Conservation (phyloP, 371 early-diverging fungal genomes). For the Scutellospora calospora region DNA sequence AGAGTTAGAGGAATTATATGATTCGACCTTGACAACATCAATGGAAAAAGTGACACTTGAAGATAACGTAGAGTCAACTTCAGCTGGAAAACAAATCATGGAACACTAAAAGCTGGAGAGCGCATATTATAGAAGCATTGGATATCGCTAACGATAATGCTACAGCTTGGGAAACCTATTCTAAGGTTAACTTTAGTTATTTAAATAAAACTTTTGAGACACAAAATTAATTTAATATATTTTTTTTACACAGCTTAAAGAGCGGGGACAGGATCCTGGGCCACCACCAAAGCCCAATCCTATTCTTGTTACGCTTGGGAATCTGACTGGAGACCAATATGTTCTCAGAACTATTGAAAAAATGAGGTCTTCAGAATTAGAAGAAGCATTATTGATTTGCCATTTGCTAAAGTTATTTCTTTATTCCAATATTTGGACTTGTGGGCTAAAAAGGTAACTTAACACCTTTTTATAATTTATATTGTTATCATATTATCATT, state of each 20-base stretch:
- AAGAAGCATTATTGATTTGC: conserved; percentile 90
- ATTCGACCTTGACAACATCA: conserved; percentile 75
- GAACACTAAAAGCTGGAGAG: conserved; percentile 95
- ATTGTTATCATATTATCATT: background rate
- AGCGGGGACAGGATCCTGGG: conserved; percentile 61
- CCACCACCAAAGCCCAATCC: conserved; percentile 73
- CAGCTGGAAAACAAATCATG: conserved; percentile 85
- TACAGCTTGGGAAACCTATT: conserved; percentile 70
- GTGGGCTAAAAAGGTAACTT: conserved; percentile 81
- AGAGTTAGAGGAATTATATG: conserved; percentile 90
- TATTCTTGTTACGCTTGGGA: conserved; percentile 75
- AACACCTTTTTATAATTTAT: conserved; percentile 8
- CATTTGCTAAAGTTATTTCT: conserved; percentile 79
- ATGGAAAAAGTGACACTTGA: conserved; percentile 67
- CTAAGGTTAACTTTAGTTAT: too few species aligned
- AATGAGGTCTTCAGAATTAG: conserved; percentile 85
- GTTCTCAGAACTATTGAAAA: conserved; percentile 79
- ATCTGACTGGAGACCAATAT: conserved; percentile 79
- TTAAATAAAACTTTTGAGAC: conserved; percentile 17
- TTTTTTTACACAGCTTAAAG: conserved; percentile 44
- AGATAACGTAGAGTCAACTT: conserved; percentile 70
- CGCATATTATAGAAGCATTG: conserved; percentile 86
- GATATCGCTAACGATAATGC: conserved; percentile 87
- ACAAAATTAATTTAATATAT: background rate
- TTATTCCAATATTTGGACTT: conserved; percentile 77